Base-by-base conservation (phyloP, 2,329 filamentous ascomycete genomes). In the Colletotrichum lentis region DNA sequence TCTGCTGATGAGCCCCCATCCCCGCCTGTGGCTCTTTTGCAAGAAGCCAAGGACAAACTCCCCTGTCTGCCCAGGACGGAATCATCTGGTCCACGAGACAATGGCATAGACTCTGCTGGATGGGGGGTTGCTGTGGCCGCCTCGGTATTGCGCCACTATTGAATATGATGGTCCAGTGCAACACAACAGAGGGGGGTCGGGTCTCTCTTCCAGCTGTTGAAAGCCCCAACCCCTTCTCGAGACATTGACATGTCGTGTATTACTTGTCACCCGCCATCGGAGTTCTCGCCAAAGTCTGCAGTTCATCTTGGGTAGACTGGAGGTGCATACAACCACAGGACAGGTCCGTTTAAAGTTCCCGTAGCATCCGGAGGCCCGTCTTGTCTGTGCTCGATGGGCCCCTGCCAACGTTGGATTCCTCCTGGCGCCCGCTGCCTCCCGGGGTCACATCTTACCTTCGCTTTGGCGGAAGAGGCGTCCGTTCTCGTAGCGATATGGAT, bases 291-390 rank as follows among this genome's bases (percentile, higher is more conserved):
- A 35, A 14, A 35, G 47, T 20, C 47, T 37, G 54, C 55, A 44
- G 41, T 59, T 64, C 54, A 59, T 64, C 54, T 31, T 27, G 64
- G 50, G 22, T 63, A 41, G 43, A 66, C 31, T 22, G 22, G 39
- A 20, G 24, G 41, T 47, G 41, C n/a, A 64, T 22, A 35, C 46
- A 3, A 7, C 22, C 24, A 24, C 35, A 18, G 1, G 7, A 27
- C 20, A 22, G 18, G 55, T 68, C 57, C 44, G 55, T 55, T 68
- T 52, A 68, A 27, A 61, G 43, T 69, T 65, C 43, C 56, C 55
- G 49, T 50, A 55, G 24, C 31, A 55, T 39, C 49, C 44, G 55
- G 46, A 53, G 16, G 44, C 50, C 43, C 55, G 43, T 56, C 62
- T 65, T 56, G 43, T 56, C 62, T 65, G 66, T 68, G 56, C 62